Evolutionary conservation across 1,284 basidiomycete genomes (phyloP).

Genomic region (Ustilago vetiveriae): DNA sequence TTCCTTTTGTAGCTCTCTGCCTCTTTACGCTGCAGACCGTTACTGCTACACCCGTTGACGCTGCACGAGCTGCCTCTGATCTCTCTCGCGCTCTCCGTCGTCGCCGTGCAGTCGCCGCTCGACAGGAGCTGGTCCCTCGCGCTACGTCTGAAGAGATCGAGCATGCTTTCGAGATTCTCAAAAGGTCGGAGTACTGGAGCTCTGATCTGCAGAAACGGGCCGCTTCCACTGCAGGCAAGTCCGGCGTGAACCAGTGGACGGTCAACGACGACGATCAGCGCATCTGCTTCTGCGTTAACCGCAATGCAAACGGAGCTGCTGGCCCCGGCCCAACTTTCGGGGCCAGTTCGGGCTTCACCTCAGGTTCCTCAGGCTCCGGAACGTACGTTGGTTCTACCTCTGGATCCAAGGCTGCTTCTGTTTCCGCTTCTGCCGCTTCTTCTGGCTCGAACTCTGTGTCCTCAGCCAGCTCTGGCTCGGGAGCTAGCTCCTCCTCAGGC

Average conservation of each 20-base stretch:
- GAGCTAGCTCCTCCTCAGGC: background rate
- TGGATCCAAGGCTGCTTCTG: background rate
- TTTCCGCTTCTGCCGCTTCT: background rate
- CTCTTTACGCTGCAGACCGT: constrained; percentile 7
- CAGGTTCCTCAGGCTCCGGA: too few species aligned
- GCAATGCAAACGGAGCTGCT: too few species aligned
- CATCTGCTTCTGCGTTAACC: constrained; percentile 40
- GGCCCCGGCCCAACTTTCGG: too few species aligned
- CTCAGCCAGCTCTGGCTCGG: background rate
- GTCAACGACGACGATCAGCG: constrained; percentile 24
- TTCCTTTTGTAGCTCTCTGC: constrained; percentile 9
- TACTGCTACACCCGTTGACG: constrained; percentile 1
- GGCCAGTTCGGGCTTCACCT: too few species aligned
- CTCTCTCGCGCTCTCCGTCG: constrained; percentile 21
- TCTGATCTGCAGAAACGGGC: constrained; percentile 16
- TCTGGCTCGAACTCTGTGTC: too few species aligned
- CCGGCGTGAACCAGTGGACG: constrained; percentile 23
- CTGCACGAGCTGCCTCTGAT: background rate
- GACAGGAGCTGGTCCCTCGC: constrained; percentile 17
- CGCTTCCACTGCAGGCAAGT: constrained; percentile 11
- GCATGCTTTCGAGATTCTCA: constrained; percentile 24
- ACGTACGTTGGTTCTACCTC: too few species aligned
- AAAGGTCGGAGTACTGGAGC: constrained; percentile 17
- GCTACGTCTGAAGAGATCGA: constrained; percentile 22
- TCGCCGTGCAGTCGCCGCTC: constrained; percentile 11